Percentiles rank a stretch among this genome's conserved stretches.
Conservation (phyloP, 441 rosid genomes). For the Theobroma grandiflorum region DNA sequence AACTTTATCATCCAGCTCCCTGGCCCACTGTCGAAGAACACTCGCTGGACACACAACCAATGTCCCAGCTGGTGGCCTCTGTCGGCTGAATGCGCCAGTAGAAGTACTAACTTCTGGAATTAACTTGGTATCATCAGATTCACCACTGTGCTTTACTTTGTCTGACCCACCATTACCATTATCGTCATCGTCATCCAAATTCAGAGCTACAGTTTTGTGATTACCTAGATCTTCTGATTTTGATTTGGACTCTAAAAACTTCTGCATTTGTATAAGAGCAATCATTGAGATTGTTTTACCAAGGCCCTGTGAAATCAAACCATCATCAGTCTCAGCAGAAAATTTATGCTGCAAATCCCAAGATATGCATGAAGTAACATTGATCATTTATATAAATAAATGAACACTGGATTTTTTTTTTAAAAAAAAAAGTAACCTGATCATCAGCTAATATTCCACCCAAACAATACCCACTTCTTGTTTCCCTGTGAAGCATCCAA, state of each 20-base stretch:
- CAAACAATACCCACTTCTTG: constrained; percentile 73
- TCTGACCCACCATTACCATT: constrained; percentile 42
- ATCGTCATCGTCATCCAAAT: constrained; percentile 89
- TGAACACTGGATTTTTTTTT: constrained; percentile 1
- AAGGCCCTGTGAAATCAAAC: constrained; percentile 73
- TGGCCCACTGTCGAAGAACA: constrained; percentile 93
- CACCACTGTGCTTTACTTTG: constrained; percentile 46
- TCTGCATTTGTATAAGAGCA: constrained; percentile 93
- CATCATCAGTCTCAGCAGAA: constrained; percentile 31
- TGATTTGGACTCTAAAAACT: constrained; percentile 56
- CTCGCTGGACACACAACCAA: constrained; percentile 98
- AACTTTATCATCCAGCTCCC: constrained; percentile 94
- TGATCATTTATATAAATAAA: constrained; percentile 21
- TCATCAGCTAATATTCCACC: constrained; percentile 99
- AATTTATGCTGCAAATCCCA: constrained; percentile 23
- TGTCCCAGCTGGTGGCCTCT: constrained; percentile 88
- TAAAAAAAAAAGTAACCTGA: constrained; percentile 60
- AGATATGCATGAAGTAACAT: constrained; percentile 26
- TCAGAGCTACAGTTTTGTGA: constrained; percentile 75
- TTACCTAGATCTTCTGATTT: constrained; percentile 56
- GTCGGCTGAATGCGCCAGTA: constrained; percentile 43
- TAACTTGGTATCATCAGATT: constrained; percentile 42
- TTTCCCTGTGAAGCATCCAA: constrained; percentile 98
- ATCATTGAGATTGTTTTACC: constrained; percentile 96
- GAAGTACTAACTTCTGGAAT: constrained; percentile 60